Evolutionary conservation across 495 filamentous ascomycete genomes (phyloP), one percentile per base, ranked within the genome.

Genomic region (Penicillium antarcticum): DNA sequence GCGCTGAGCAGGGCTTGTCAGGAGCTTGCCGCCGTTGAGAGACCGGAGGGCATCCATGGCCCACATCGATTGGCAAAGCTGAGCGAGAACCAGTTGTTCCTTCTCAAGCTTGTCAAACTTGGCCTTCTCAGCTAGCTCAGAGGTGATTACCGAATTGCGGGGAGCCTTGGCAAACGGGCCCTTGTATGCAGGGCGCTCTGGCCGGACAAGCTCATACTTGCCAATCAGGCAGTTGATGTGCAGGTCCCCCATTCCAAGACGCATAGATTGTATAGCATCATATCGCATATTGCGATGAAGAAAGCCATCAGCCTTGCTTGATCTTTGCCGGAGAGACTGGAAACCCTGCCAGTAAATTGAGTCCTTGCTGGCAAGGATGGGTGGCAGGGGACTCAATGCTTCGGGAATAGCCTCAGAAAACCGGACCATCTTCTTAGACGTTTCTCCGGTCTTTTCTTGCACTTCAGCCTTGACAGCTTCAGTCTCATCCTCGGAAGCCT

Each of bases 341-440:
- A 96, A 97, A 21, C 90, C 90, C 53, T 89, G 85, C 77, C 92
- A 92, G 65, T 94, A 96, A n/a, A 92, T 88, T 1, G 87, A 86
- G 58, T 95, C 89, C 61, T 84, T 72, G 74, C 61, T 76, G 65
- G 61, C 65, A 39, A 57, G 75, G 45, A 57, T 39, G 19, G 68
- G 51, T n/a, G 66, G 68, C 12, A 32, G 42, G 18, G 60, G 65
- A 31, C 65, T 74, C 26, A 59, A 66, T 39, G 65, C 60, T 26
- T 76, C 63, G 13, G 76, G 73, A 6, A 80, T 65, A 9, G 71
- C 69, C 41, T 83, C 77, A 21, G 82, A 80, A 58, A 94, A 92
- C n/a, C 86, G 84, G 21, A 92, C 89, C 0, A 82, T 79, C 71
- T 88, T 92, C 68, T 88, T 88, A 48, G 75, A 75, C 13, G 68